Evolutionary conservation across 257 asterid genomes (phyloP), one percentile per base, ranked within the genome.

Genomic region (Solanum ossicruentum): DNA sequence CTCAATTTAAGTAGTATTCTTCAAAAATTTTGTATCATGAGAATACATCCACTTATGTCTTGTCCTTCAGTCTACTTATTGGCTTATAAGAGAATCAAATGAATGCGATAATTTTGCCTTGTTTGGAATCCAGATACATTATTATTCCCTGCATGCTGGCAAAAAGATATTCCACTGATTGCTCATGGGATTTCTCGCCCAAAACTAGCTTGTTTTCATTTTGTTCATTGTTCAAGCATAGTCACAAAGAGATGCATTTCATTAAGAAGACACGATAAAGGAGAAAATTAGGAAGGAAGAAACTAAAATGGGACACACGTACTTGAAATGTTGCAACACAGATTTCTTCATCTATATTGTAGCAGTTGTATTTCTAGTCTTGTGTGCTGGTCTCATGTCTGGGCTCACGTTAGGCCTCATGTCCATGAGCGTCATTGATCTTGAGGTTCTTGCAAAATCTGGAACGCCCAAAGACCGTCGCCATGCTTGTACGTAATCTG

Each of bases 401-500:
- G 91, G 91, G 32, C 89, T 87, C 63, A 89, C 89, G 13, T 73
- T 89, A 80, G 89, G 86, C 65, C 88, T 87, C 88, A 89, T 89
- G 89, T 87, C 89, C 1, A 85, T 89, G 89, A 87, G 88, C 69
- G 32, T 28, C 12, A 84, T 89, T 58, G 88, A 89, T 85, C 89
- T 87, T 52, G 89, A 89, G 81, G 91, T 89, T 83, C 85, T 83
- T 80, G 69, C 82, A 80, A 87, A 87, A 71, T 89, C 91, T 63
- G 89, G 89, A 43, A 61, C 28, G 23, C 84, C 87, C 45, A 87
- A 73, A 54, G 85, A 69, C 67, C 87, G 86, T 21, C 79, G 12
- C 60, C 85, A 83, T 41, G 91, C 91, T 15, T 55, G 90, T 88
- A 84, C 55, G 39, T 12, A 1, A 0, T 39, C 32, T 51, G 60